Evolutionary conservation across 257 asterid species (phyloP), one percentile per base, ranked within the genome.

Genomic region (Gentiana straminea): DNA sequence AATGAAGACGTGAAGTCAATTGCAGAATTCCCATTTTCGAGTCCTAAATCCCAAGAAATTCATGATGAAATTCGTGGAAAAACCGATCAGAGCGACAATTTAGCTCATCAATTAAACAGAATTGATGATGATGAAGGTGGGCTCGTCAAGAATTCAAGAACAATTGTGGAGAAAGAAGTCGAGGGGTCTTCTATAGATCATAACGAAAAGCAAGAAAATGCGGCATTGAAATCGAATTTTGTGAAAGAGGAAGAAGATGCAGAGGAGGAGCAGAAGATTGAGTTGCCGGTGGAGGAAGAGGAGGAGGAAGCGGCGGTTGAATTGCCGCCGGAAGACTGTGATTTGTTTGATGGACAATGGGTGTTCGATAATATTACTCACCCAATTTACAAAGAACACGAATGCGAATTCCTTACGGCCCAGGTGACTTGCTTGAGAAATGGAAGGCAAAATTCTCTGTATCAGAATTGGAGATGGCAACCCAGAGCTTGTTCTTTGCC

Each of bases 381-480:
- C 33, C 97, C 95, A 0, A 54, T 85, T 11, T 88, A 88, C 54
- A 77, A 58, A 61, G 97, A 88, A 52, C 81, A 79, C 2, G 56
- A 77, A 35, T 88, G 97, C 51, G 89, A 81, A 34, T 85, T 81
- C 62, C 64, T 88, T 47, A 88, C 97, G 5, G 89, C 74, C 8
- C 97, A 88, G 58, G 97, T 85, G 1, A 88, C 97, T 49, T 88
- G 97, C 54, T 53, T 79, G 68, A 69, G 84, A 33, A 88, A 88
- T 66, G 95, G 97, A 45, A 81, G 97, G 43, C 38, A 38, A n/a
- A 85, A 88, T 54, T 70, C 86, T 34, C 35, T 72, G 70, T 82
- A 72, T 57, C 97, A 88, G 86, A 74, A 83, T 2, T 88, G 97
- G 97, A 81, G 79, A 45, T 88, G 95, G 97, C 94, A 85, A 61